Evolutionary conservation across 2,329 filamentous ascomycete species (phyloP).

Genomic region (Phaeomoniella chlamydospora): DNA sequence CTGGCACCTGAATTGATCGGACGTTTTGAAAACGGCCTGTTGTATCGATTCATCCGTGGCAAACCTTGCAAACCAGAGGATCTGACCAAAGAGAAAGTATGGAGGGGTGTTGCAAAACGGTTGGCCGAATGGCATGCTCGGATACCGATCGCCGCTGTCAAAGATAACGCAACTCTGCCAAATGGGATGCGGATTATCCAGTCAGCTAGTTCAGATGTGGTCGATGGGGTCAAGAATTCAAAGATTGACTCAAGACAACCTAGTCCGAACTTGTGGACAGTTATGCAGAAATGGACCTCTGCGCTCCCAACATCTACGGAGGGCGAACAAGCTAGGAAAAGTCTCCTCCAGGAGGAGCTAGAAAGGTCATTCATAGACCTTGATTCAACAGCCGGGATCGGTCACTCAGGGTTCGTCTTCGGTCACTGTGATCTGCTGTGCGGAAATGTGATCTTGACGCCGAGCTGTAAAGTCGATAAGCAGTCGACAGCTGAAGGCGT

Average conservation of each 20-base stretch:
- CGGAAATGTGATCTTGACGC: conserved; percentile 85
- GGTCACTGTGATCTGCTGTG: conserved; percentile 92
- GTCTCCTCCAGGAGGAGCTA: conserved; percentile 59
- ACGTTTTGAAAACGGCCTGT: conserved; percentile 87
- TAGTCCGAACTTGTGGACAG: conserved; percentile 82
- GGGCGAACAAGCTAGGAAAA: conserved; percentile 52
- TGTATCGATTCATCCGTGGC: conserved; percentile 83
- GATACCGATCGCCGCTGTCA: conserved; percentile 40
- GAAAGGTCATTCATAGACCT: conserved; percentile 54
- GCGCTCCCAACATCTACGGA: conserved; percentile 64
- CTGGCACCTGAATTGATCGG: conserved; percentile 80
- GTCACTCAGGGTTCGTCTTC: conserved; percentile 58
- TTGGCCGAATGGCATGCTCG: conserved; percentile 87
- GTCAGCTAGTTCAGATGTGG: conserved; percentile 7
- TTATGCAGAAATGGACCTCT: conserved; percentile 89
- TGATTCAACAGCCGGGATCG: conserved; percentile 63
- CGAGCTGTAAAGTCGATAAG: conserved; percentile 17
- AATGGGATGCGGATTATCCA: conserved; percentile 6
- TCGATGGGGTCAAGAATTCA: conserved; percentile 13
- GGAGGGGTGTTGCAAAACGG: conserved; percentile 67
- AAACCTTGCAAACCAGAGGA: conserved; percentile 68
- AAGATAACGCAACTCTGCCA: conserved; percentile 6
- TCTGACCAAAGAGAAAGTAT: conserved; percentile 59
- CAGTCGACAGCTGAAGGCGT: conserved; percentile 37
- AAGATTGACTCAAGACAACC: conserved; percentile 50